A percentile compares a stretch with the other conserved stretches of the same genome.
Conservation (phyloP, 495 filamentous ascomycete genomes). For the Aspergillus biplanus region DNA sequence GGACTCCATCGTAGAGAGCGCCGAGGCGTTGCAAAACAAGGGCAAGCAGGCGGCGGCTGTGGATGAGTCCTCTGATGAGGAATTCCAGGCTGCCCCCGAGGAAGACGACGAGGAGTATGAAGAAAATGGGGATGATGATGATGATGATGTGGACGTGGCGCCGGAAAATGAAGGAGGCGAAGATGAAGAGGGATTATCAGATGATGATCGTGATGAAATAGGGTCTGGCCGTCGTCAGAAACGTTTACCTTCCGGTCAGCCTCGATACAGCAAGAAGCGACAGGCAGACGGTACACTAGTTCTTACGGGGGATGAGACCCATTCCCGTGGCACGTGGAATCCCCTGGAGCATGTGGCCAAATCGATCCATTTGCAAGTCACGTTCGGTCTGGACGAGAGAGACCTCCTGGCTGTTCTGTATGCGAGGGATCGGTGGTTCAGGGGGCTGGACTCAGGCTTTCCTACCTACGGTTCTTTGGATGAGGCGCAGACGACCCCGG, state of each 20-base stretch:
- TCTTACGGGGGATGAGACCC: conserved; percentile 32
- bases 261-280: conserved; percentile 24
- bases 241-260: neutral
- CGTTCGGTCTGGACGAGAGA: conserved; percentile 50
- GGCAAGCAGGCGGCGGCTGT: conserved; percentile 21
- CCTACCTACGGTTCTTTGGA: conserved; percentile 48
- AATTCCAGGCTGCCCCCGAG: conserved; percentile 14
- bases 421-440: conserved; percentile 51
- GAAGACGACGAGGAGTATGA: conserved; percentile 27
- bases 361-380: conserved; percentile 37
- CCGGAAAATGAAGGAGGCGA: conserved; percentile 21
- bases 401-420: conserved; percentile 50
- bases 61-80: conserved; percentile 32
- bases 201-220: conserved; percentile 6
- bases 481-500: conserved; percentile 25
- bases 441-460: conserved; percentile 51
- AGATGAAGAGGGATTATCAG: neutral
- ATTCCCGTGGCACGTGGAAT: conserved; percentile 42
- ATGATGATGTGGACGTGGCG: conserved; percentile 20
- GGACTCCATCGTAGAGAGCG: conserved; percentile 1
- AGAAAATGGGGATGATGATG: conserved; percentile 13
- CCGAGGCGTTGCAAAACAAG: conserved; percentile 18
- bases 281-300: conserved; percentile 26
- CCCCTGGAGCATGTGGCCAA: conserved; percentile 46
- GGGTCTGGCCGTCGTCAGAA: neutral